These are phyloP conservation scores for Tilletia caries DNA, from an alignment of 1,284 basidiomycete species.

Conservation along the genomic window DNA sequence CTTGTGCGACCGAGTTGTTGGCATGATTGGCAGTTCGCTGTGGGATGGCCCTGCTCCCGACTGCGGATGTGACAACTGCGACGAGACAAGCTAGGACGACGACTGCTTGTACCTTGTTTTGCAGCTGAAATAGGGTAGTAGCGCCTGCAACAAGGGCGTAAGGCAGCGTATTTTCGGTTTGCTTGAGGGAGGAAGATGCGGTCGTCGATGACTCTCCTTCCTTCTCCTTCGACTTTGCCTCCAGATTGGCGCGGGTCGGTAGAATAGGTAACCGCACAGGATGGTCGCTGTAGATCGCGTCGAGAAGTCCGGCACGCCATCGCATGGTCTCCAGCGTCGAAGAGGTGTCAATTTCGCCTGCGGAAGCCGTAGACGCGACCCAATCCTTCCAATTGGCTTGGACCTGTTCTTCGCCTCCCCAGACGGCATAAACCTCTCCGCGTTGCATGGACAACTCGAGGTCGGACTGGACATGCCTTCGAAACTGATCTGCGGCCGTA, in stretches of 20 bases:
- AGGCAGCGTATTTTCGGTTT: background rate
- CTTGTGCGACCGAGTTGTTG: background rate
- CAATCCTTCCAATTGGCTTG: background rate
- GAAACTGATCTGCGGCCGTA: background rate
- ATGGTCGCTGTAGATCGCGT: background rate
- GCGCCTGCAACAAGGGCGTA: background rate
- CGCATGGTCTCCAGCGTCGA: background rate
- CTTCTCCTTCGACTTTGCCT: background rate
- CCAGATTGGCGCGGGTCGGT: background rate
- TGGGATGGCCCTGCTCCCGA: background rate
- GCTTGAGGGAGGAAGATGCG: background rate
- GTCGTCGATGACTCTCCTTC: too few relatives aligned
- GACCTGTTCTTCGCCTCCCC: background rate
- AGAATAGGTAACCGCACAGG: background rate
- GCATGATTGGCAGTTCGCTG: background rate
- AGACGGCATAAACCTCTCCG: background rate
- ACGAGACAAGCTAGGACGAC: background rate
- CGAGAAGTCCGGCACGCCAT: background rate
- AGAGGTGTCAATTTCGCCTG: background rate
- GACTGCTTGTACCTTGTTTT: background rate
- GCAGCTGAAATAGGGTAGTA: background rate
- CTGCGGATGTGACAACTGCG: background rate
- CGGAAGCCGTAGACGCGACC: background rate
- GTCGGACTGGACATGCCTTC: background rate
- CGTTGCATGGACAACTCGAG: background rate